phyloP scores from a whole-genome alignment of 306 rosid genomes.

The Ceratonia siliqua region DNA sequence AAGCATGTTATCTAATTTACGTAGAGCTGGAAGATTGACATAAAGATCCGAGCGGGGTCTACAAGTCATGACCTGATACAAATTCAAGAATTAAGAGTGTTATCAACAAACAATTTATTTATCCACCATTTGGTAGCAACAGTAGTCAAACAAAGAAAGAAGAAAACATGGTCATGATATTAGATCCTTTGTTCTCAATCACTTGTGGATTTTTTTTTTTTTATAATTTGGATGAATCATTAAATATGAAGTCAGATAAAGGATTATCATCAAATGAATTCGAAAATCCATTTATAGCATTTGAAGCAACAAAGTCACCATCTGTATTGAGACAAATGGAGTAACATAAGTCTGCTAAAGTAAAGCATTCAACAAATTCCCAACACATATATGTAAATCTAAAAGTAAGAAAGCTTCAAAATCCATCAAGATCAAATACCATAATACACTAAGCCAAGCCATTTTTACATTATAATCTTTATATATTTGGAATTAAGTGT shows the following conservation, averaged over 20 bases:
- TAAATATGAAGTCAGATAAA: not conserved
- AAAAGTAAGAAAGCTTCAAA: not conserved
- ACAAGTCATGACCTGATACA: constrained; percentile 85
- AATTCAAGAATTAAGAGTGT: constrained; percentile 29
- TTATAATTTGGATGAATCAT: no score
- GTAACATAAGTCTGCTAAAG: no score
- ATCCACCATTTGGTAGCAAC: not conserved
- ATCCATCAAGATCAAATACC: not conserved
- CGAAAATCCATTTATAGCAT: not conserved
- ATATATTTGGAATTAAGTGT: no score
- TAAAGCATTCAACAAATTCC: constrained; percentile 5
- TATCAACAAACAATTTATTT: not conserved
- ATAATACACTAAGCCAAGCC: not conserved
- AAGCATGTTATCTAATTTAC: constrained; percentile 95
- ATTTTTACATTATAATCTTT: constrained; percentile 7
- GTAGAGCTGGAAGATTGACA: constrained; percentile 88
- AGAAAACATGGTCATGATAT: not conserved
- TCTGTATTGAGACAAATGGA: no score
- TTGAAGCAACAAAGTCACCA: constrained; percentile 15
- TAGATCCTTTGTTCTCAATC: not conserved
- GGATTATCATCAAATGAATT: not conserved
- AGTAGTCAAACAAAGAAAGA: not conserved
- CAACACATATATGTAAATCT: not conserved
- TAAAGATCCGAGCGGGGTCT: constrained; percentile 90
- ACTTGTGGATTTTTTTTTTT: no score